Conservation (phyloP, 73 alveolate species). For the Paramecium bursaria region DNA sequence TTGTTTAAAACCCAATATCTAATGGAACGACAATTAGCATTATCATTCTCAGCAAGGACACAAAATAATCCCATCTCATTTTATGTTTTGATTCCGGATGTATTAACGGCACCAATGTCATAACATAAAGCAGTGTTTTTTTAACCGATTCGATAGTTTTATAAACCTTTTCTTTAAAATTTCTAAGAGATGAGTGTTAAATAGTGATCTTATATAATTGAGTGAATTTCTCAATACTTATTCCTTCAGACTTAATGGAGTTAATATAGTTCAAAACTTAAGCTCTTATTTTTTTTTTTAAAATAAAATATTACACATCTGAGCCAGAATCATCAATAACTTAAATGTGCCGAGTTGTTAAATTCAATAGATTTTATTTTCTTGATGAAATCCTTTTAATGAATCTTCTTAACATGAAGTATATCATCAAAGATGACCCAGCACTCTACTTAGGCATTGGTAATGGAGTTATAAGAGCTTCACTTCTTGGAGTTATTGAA, state of each 20-base stretch:
- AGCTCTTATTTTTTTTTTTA: constrained; percentile 4
- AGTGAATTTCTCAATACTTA: not conserved
- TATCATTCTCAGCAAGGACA: constrained; percentile 11
- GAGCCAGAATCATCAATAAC: not conserved
- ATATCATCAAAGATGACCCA: not conserved
- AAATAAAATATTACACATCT: too few relatives aligned
- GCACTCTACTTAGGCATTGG: not conserved
- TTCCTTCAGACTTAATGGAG: not conserved
- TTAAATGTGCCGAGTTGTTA: not conserved
- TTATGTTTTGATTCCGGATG: constrained; percentile 29
- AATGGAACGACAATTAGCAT: constrained; percentile 22
- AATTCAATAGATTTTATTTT: too few relatives aligned
- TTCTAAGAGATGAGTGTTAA: not conserved
- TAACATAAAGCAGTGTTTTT: not conserved
- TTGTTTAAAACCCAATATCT: constrained; percentile 1
- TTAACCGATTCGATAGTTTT: not conserved
- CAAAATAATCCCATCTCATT: constrained; percentile 25
- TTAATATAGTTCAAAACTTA: constrained; percentile 29
- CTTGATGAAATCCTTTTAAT: too few relatives aligned
- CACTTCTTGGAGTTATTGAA: too few relatives aligned
- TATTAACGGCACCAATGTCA: not conserved
- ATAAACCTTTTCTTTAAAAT: not conserved
- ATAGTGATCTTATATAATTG: not conserved
- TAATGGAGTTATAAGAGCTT: not conserved
- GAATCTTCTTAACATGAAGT: constrained; percentile 2